Evolutionary conservation across 2,329 filamentous ascomycete species (phyloP).

Genomic region (Colletotrichum musae): DNA sequence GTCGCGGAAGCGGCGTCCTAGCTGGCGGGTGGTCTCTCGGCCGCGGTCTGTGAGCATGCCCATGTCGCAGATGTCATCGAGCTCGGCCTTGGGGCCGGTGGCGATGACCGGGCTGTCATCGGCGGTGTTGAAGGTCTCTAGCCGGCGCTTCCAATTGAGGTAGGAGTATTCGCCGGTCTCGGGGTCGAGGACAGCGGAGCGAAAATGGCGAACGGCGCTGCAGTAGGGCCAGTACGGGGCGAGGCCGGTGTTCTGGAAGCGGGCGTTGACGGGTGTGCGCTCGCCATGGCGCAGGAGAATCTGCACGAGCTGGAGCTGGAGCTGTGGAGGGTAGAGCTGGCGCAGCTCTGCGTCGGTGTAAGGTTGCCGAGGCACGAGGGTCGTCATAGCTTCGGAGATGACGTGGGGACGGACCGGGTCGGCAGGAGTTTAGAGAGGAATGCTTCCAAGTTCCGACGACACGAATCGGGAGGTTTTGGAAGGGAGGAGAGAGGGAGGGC

Average conservation of each 20-base stretch:
- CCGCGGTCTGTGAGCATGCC: constrained; percentile 84
- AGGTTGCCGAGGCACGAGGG: constrained; percentile 78
- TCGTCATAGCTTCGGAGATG: constrained; percentile 74
- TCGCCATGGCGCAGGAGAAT: constrained; percentile 85
- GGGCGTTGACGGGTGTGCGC: constrained; percentile 87
- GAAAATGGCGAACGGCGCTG: constrained; percentile 79
- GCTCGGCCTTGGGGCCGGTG: constrained; percentile 75
- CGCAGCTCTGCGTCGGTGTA: constrained; percentile 87
- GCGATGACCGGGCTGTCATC: constrained; percentile 78
- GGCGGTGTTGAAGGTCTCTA: constrained; percentile 84
- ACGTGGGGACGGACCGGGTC: constrained; percentile 1
- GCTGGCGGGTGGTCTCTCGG: constrained; percentile 77
- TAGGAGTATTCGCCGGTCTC: constrained; percentile 57
- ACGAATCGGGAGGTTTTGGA: constrained; percentile 8
- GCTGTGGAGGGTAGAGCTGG: constrained; percentile 82
- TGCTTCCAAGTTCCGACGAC: constrained; percentile 11
- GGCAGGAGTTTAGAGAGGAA: constrained; percentile 33
- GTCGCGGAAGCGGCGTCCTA: constrained; percentile 77
- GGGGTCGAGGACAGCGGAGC: constrained; percentile 63
- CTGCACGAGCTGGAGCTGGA: constrained; percentile 92
- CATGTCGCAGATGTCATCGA: constrained; percentile 86
- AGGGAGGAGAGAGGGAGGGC: not conserved
- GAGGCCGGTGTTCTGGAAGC: constrained; percentile 86
- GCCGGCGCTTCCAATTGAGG: constrained; percentile 76
- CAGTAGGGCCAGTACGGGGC: constrained; percentile 90